Conservation (phyloP, 805 yeast genomes). For the Spathaspora passalidarum region DNA sequence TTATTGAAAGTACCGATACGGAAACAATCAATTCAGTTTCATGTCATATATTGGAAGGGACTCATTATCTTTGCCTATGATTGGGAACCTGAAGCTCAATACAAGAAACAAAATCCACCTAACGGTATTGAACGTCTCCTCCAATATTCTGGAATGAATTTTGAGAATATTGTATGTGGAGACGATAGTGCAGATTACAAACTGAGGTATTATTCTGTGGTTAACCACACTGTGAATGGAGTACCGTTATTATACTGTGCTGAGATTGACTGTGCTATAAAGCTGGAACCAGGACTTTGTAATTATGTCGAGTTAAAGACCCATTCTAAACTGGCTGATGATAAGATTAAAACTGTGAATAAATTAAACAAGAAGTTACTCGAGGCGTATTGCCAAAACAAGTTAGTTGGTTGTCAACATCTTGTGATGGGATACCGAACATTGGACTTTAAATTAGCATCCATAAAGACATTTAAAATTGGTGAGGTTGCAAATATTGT, state of each 20-base stretch:
- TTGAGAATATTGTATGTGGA: constrained; percentile 15
- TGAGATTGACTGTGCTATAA: constrained; percentile 20
- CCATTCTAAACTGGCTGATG: constrained; percentile 10
- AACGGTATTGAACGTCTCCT: constrained; percentile 3
- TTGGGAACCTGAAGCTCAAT: constrained; percentile 12
- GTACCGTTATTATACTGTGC: constrained; percentile 18
- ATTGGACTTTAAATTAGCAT: constrained; percentile 10
- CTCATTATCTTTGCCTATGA: constrained; percentile 18
- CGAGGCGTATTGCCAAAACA: constrained; percentile 18
- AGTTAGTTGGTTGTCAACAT: constrained; percentile 14
- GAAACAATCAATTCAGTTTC: constrained; percentile 12
- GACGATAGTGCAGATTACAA: not conserved
- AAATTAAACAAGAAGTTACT: constrained; percentile 11
- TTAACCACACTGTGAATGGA: constrained; percentile 9
- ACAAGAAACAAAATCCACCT: constrained; percentile 1
- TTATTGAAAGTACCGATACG: constrained; percentile 20
- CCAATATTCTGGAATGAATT: constrained; percentile 21
- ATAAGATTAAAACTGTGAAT: constrained; percentile 1
- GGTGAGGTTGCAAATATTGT: constrained; percentile 10
- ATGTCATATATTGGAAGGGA: constrained; percentile 16
- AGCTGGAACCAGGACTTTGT: constrained; percentile 5
- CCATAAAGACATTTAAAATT: constrained; percentile 10
- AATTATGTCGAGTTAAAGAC: constrained; percentile 24
- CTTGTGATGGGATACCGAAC: constrained; percentile 17
- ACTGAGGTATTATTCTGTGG: constrained; percentile 14